A percentile compares a stretch with the other conserved stretches of the same genome.
phyloP scores from a whole-genome alignment of 768 basidiomycete genomes.

The Mycena rebaudengoi region DNA sequence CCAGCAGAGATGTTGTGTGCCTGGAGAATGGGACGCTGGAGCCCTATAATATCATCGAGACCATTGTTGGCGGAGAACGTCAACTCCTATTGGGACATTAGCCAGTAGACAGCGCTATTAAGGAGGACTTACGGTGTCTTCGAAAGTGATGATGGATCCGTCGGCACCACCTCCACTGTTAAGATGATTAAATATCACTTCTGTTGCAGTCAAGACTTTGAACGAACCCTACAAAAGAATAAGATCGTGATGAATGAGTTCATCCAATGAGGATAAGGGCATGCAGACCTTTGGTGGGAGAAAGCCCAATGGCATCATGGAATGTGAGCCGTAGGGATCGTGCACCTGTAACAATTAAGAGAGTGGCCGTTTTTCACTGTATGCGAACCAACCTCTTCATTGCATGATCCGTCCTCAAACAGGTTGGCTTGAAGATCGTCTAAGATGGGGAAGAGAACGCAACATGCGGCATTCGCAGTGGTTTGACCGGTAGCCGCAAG shows the following conservation, averaged over 20 bases:
- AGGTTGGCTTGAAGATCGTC: slow-evolving; percentile 19
- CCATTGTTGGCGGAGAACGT: slow-evolving; percentile 44
- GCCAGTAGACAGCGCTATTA: no score
- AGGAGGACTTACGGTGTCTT: slow-evolving; percentile 41
- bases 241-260: background rate
- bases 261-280: background rate
- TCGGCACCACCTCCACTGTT: slow-evolving; percentile 34
- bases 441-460: slow-evolving; percentile 18
- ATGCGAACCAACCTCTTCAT: slow-evolving; percentile 12
- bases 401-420: slow-evolving; percentile 19
- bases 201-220: background rate
- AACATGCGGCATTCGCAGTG: slow-evolving; percentile 8
- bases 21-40: slow-evolving; percentile 37
- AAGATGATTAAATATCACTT: background rate
- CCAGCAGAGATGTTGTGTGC: slow-evolving; percentile 39
- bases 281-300: background rate
- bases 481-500: slow-evolving; percentile 4
- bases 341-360: background rate
- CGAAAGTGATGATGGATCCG: slow-evolving; percentile 48
- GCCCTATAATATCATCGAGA: slow-evolving; percentile 41
- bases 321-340: slow-evolving; percentile 16
- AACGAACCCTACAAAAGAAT: background rate
- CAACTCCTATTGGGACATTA: no score
- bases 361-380: background rate
- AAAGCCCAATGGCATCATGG: slow-evolving; percentile 30